These are phyloP conservation scores for Irpex lacteus DNA, from an alignment of 1,284 basidiomycete species.

Conservation along the genomic window DNA sequence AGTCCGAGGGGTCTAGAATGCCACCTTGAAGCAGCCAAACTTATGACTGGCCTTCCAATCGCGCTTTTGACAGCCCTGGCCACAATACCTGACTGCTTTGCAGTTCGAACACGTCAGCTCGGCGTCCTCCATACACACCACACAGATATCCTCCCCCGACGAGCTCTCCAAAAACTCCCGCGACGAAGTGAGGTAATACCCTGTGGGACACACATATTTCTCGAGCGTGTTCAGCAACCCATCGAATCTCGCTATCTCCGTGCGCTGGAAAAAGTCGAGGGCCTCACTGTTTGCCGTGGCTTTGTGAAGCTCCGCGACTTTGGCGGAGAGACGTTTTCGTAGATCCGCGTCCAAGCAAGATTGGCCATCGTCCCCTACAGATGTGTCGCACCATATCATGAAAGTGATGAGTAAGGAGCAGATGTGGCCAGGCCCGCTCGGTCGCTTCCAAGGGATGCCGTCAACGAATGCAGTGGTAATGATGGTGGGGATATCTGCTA, in stretches of 20 bases:
- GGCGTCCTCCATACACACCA: slow-evolving; percentile 9
- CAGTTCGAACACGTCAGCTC: slow-evolving; percentile 6
- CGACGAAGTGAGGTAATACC: slow-evolving; percentile 17
- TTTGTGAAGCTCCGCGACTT: not conserved
- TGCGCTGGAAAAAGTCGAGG: not conserved
- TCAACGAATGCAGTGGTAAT: slow-evolving; percentile 19
- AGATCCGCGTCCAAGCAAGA: slow-evolving; percentile 19
- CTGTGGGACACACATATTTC: slow-evolving; percentile 7
- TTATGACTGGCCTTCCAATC: slow-evolving; percentile 6
- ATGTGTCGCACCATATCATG: slow-evolving; percentile 24
- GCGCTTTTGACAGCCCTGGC: not conserved
- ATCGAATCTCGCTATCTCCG: slow-evolving; percentile 16
- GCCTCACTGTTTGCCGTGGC: not conserved
- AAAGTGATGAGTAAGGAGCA: slow-evolving; percentile 20
- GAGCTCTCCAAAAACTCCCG: slow-evolving; percentile 15
- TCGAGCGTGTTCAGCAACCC: slow-evolving; percentile 15
- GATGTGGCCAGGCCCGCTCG: slow-evolving; percentile 18
- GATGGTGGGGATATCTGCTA: slow-evolving; percentile 17
- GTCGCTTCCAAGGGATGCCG: slow-evolving; percentile 17
- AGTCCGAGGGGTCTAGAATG: not conserved
- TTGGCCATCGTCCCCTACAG: slow-evolving; percentile 22
- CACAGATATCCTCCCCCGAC: slow-evolving; percentile 7
- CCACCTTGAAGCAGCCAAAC: slow-evolving; percentile 1
- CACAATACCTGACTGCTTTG: slow-evolving; percentile 8
- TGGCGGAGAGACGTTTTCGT: slow-evolving; percentile 7